Conservation (phyloP, 2,329 filamentous ascomycete species). For the Thelonectria olida region DNA sequence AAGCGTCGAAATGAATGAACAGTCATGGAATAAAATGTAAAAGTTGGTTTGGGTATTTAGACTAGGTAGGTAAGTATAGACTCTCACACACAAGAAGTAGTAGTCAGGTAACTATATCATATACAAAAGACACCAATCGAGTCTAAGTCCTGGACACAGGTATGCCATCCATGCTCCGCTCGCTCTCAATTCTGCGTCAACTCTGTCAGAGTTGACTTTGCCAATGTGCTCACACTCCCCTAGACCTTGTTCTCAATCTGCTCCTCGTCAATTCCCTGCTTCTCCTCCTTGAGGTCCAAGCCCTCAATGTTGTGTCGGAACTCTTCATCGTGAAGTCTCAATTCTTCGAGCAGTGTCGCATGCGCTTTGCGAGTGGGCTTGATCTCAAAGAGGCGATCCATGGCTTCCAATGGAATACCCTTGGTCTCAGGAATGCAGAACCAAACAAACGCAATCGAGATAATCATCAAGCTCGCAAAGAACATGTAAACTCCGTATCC, state of each 20-base stretch:
- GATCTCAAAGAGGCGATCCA: conserved; percentile 68
- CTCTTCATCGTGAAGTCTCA: conserved; percentile 47
- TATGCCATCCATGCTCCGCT: no score
- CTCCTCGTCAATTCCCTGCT: conserved; percentile 39
- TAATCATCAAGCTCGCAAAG: conserved; percentile 70
- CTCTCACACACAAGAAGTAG: no score
- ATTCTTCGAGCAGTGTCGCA: conserved; percentile 53
- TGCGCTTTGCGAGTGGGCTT: conserved; percentile 58
- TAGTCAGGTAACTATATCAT: no score
- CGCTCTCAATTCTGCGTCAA: no score
- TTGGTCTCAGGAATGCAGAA: conserved; percentile 75
- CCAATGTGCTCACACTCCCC: no score
- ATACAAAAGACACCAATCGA: no score
- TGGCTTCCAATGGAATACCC: conserved; percentile 69
- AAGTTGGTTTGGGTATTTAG: no score
- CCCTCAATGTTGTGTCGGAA: conserved; percentile 44
- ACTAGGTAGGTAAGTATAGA: no score
- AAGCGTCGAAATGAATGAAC: no score
- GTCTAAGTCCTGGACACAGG: no score
- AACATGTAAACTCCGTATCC: conserved; percentile 75
- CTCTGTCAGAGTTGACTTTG: no score
- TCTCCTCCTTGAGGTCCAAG: conserved; percentile 40
- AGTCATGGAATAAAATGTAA: no score
- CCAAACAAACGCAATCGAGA: conserved; percentile 66
- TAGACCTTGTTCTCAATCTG: conserved; percentile 35